Evolutionary conservation across 176 grass and related monocot species (phyloP).

Genomic region (Themeda triandra): DNA sequence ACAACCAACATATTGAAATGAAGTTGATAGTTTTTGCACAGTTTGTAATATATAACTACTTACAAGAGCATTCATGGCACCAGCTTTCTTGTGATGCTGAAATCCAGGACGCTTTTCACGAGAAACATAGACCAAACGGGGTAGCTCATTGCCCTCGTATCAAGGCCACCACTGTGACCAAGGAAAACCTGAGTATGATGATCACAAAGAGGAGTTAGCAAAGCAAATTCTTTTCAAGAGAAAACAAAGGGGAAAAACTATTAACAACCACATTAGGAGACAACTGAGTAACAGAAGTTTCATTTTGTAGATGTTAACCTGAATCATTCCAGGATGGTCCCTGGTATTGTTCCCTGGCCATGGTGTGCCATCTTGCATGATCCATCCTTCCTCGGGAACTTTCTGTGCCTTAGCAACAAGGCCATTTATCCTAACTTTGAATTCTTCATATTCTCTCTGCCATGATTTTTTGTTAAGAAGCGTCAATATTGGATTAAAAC

Average conservation of each 20-base stretch:
- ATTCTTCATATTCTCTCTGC: constrained; percentile 99
- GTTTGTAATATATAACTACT: constrained; percentile 40
- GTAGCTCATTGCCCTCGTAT: constrained; percentile 97
- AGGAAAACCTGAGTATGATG: constrained; percentile 84
- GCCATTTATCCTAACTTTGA: constrained; percentile 86
- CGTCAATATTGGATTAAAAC: background rate
- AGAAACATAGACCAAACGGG: constrained; percentile 98
- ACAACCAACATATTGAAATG: constrained; percentile 36
- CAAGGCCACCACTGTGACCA: constrained; percentile 99
- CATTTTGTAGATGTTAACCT: constrained; percentile 46
- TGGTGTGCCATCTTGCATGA: constrained; percentile 99
- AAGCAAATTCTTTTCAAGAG: background rate
- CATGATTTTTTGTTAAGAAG: constrained; percentile 6
- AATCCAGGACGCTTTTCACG: constrained; percentile 99
- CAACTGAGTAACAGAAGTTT: background rate
- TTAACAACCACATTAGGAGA: background rate
- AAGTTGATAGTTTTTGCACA: constrained; percentile 10
- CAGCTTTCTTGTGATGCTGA: constrained; percentile 99
- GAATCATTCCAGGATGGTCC: constrained; percentile 99
- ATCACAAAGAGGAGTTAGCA: constrained; percentile 34
- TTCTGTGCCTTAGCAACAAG: constrained; percentile 98
- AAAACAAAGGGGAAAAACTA: background rate
- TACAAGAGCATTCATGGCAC: constrained; percentile 99
- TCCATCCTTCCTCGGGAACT: constrained; percentile 97
- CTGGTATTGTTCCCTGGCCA: constrained; percentile 99